phyloP scores from a whole-genome alignment of 805 yeast genomes.

The Saccharomycopsis oosterbeekiorum region DNA sequence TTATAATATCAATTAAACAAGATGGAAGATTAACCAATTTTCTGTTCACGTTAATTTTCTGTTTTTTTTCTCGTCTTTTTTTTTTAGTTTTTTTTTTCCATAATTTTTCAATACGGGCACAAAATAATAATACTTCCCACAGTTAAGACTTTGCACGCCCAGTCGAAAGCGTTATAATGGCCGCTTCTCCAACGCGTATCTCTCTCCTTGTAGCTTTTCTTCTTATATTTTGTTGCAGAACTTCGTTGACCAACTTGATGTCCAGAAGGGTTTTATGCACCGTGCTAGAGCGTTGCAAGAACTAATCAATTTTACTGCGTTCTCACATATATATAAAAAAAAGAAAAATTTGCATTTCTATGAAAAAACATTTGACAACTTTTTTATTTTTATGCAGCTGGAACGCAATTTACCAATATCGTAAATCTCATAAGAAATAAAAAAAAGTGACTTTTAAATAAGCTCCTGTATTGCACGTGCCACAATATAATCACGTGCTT shows the following conservation, averaged over 20 bases:
- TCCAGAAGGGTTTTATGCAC: not conserved
- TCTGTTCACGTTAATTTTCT: not conserved
- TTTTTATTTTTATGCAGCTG: too few relatives aligned
- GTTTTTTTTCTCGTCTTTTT: not conserved
- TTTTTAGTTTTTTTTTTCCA: not conserved
- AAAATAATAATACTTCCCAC: not conserved
- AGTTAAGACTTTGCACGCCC: not conserved
- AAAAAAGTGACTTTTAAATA: too few relatives aligned
- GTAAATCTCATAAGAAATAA: too few relatives aligned
- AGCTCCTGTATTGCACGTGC: too few relatives aligned
- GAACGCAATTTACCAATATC: too few relatives aligned
- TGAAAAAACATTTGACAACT: too few relatives aligned
- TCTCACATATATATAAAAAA: too few relatives aligned
- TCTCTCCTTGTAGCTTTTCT: not conserved
- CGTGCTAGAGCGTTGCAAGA: not conserved
- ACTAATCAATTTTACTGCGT: too few relatives aligned
- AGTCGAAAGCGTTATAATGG: too few relatives aligned
- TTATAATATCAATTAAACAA: not conserved
- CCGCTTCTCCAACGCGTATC: too few relatives aligned
- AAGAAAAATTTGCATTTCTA: too few relatives aligned
- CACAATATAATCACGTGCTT: not conserved
- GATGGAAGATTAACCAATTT: not conserved
- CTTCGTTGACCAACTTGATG: not conserved
- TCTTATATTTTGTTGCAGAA: not conserved
- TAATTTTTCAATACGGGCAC: not conserved